Evolutionary conservation across 2,329 filamentous ascomycete species (phyloP).

Genomic region (Hymenoscyphus infarciens): DNA sequence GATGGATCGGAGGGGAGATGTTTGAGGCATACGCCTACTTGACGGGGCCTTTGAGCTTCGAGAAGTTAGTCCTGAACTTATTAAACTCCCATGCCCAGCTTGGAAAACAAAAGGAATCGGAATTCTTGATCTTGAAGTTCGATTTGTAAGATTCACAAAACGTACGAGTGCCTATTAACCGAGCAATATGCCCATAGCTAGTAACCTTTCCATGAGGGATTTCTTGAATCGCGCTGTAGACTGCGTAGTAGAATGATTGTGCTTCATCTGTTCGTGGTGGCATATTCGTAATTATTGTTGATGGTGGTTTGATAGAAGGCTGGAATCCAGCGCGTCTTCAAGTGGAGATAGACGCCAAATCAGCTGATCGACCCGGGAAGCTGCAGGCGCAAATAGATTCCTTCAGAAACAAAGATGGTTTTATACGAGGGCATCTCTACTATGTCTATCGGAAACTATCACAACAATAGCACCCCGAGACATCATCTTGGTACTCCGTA

Average conservation of each 20-base stretch:
- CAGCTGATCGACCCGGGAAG: background rate
- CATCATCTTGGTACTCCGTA: background rate
- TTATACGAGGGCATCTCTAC: background rate
- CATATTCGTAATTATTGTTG: background rate
- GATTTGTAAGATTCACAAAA: conserved; percentile 16
- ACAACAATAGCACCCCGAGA: background rate
- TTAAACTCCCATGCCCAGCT: too few species aligned
- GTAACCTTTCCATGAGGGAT: conserved; percentile 82
- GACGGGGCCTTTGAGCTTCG: conserved; percentile 67
- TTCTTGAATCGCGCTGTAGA: conserved; percentile 81
- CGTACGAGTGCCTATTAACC: conserved; percentile 68
- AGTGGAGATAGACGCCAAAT: background rate
- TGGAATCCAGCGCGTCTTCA: background rate
- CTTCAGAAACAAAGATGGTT: background rate
- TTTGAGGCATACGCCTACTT: conserved; percentile 88
- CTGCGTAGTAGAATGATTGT: conserved; percentile 67
- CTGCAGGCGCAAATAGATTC: too few species aligned
- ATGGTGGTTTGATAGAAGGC: background rate
- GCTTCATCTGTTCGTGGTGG: conserved; percentile 72
- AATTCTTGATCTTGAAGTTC: too few species aligned
- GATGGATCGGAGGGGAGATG: conserved; percentile 61
- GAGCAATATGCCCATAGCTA: conserved; percentile 78
- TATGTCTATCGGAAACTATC: background rate
- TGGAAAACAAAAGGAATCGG: background rate
- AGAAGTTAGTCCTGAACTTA: background rate